Evolutionary conservation across 768 basidiomycete species (phyloP).

Genomic region (Phlebiopsis flavidoalba): DNA sequence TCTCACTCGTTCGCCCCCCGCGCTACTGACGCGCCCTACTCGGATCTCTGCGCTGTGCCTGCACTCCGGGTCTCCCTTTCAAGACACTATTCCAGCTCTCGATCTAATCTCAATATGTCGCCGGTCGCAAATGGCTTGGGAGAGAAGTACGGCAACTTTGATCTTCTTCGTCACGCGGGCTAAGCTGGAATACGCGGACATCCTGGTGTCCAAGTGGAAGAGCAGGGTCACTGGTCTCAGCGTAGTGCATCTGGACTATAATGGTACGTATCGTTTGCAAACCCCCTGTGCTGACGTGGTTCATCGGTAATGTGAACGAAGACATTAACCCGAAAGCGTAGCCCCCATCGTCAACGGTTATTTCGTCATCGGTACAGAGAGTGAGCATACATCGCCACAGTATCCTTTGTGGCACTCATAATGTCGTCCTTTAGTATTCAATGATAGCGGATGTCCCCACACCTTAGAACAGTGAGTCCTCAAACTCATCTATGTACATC

Average conservation of each 20-base stretch:
- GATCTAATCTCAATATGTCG: slow-evolving; percentile 14
- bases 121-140: slow-evolving; percentile 7
- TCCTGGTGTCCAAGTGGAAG: slow-evolving; percentile 83
- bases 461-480: slow-evolving; percentile 85
- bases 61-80: neutral
- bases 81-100: neutral
- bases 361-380: slow-evolving; percentile 88
- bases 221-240: slow-evolving; percentile 84
- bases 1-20: neutral
- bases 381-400: slow-evolving; percentile 36
- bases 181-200: slow-evolving; percentile 75
- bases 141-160: slow-evolving; percentile 65
- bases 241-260: slow-evolving; percentile 87
- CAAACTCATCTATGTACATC: neutral
- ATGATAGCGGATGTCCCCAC: slow-evolving; percentile 94
- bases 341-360: slow-evolving; percentile 89
- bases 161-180: slow-evolving; percentile 73
- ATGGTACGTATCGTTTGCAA: slow-evolving; percentile 58
- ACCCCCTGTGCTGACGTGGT: neutral
- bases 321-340: slow-evolving; percentile 27
- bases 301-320: slow-evolving; percentile 3
- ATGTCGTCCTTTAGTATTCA: slow-evolving; percentile 57
- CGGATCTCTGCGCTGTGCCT: neutral
- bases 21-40: neutral
- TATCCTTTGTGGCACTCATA: neutral